These are phyloP conservation scores for Tephrocybe sp. DNA, from an alignment of 768 basidiomycete genomes.

Conservation along the genomic window DNA sequence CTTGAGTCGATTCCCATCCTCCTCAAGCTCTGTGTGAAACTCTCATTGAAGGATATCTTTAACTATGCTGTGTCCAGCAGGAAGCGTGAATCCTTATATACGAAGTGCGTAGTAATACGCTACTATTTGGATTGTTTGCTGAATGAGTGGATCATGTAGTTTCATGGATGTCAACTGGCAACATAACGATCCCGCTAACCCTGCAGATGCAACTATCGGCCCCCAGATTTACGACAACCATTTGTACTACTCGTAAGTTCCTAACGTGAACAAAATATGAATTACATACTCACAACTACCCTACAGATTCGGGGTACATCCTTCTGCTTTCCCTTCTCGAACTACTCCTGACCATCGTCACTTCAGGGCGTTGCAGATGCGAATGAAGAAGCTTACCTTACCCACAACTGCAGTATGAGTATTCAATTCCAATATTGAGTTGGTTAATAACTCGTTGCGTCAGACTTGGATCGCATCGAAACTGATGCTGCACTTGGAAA, in stretches of 20 bases:
- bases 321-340: not conserved
- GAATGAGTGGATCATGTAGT: conserved; percentile 32
- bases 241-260: conserved; percentile 67
- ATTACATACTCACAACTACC: conserved; percentile 1
- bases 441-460: not conserved
- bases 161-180: conserved; percentile 88
- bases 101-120: conserved; percentile 32
- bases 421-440: not conserved
- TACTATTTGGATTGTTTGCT: conserved; percentile 5
- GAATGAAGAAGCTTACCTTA: conserved; percentile 64
- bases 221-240: conserved; percentile 80
- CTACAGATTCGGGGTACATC: conserved; percentile 56
- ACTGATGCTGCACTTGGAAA: conserved; percentile 34
- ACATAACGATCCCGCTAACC: conserved; percentile 65
- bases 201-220: conserved; percentile 65
- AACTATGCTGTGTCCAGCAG: conserved; percentile 8
- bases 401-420: conserved; percentile 65
- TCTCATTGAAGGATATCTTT: conserved; percentile 22
- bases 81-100: conserved; percentile 24
- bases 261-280: not conserved
- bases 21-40: conserved; percentile 25
- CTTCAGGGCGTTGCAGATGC: conserved; percentile 68
- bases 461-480: conserved; percentile 60
- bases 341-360: conserved; percentile 5
- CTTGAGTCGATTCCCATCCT: conserved; percentile 38